Percentiles rank a stretch among this genome's conserved stretches.
Conservation (phyloP, 345 rosid species). For the Anastatica hierochuntica region DNA sequence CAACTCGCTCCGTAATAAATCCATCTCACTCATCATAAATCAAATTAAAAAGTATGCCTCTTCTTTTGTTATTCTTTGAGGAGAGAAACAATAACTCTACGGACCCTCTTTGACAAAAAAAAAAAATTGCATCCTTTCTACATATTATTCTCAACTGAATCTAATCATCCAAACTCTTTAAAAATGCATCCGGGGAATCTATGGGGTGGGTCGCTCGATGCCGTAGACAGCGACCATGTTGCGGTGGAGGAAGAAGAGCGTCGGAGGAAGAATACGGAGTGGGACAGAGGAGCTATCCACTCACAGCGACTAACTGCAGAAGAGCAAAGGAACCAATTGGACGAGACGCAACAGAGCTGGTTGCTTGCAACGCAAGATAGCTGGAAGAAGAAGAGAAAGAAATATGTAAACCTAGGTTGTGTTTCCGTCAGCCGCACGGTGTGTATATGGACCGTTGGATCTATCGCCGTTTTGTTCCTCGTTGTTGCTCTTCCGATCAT, state of each 20-base stretch:
- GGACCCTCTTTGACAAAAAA: no score
- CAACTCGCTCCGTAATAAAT: no score
- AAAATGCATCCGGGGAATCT: slow-evolving; percentile 57
- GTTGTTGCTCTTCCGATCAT: slow-evolving; percentile 57
- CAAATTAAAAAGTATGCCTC: no score
- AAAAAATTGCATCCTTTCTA: background rate
- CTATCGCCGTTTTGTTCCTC: slow-evolving; percentile 35
- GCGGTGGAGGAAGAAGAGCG: slow-evolving; percentile 32
- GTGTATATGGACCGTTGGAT: slow-evolving; percentile 37
- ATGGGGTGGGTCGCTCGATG: slow-evolving; percentile 80
- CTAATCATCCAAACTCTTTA: background rate
- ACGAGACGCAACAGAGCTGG: slow-evolving; percentile 90
- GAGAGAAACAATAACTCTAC: background rate
- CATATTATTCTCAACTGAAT: background rate
- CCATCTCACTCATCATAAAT: no score
- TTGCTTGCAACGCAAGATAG: slow-evolving; percentile 40
- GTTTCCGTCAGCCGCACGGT: slow-evolving; percentile 47
- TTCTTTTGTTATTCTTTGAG: no score
- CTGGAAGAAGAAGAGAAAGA: slow-evolving; percentile 47
- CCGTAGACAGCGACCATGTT: slow-evolving; percentile 22
- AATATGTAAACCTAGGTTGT: slow-evolving; percentile 72
- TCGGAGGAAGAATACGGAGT: slow-evolving; percentile 24
- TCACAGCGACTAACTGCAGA: slow-evolving; percentile 16
- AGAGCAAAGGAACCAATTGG: slow-evolving; percentile 26
- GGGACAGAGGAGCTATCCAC: slow-evolving; percentile 50